These are phyloP conservation scores for Beauveria medogensis DNA, from an alignment of 2,329 filamentous ascomycete genomes.

Conservation along the genomic window DNA sequence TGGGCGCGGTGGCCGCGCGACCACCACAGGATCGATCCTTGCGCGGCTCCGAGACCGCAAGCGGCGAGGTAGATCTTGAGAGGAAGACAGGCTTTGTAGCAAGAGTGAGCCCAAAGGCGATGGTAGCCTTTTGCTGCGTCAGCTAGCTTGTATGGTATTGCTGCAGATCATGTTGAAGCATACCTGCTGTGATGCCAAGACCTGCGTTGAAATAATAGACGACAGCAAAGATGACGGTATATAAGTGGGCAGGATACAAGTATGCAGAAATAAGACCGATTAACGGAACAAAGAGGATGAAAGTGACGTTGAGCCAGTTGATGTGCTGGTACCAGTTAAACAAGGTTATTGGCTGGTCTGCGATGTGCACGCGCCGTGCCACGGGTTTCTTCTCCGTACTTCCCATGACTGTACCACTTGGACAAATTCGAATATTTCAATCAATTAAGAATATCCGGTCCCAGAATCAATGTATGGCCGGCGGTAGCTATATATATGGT, in stretches of 20 bases:
- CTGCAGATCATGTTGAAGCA: slow-evolving; percentile 16
- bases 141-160: neutral
- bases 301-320: slow-evolving; percentile 81
- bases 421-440: neutral
- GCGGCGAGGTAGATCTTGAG: slow-evolving; percentile 77
- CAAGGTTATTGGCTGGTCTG: slow-evolving; percentile 70
- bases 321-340: slow-evolving; percentile 86
- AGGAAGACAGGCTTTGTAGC: slow-evolving; percentile 68
- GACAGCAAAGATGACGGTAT: slow-evolving; percentile 63
- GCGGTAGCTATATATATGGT: neutral
- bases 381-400: neutral
- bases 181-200: slow-evolving; percentile 63
- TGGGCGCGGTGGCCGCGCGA: slow-evolving; percentile 78
- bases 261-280: slow-evolving; percentile 64
- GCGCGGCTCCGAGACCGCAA: slow-evolving; percentile 72
- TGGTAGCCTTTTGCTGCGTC: slow-evolving; percentile 32
- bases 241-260: slow-evolving; percentile 56
- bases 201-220: slow-evolving; percentile 70
- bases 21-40: slow-evolving; percentile 88
- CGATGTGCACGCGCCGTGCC: slow-evolving; percentile 52
- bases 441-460: neutral
- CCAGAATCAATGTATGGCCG: neutral
- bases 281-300: slow-evolving; percentile 72
- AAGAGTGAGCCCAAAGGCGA: slow-evolving; percentile 78
- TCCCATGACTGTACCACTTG: neutral